A percentile compares a stretch with the other conserved stretches of the same genome.
These are phyloP conservation scores for Hypoxylon subgilvum DNA, from an alignment of 495 filamentous ascomycete species.

Conservation along the genomic window DNA sequence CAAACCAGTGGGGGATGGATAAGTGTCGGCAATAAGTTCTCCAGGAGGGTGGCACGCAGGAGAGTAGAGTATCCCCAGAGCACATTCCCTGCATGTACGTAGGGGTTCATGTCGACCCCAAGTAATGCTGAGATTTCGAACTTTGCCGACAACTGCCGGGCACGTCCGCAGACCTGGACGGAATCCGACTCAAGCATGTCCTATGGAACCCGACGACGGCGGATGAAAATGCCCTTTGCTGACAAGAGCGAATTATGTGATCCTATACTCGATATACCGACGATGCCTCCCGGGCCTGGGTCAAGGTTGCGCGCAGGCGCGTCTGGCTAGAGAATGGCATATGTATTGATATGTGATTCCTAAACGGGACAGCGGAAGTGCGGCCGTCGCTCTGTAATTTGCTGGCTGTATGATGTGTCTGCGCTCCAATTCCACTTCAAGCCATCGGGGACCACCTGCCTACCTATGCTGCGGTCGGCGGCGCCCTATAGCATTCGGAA, in stretches of 20 bases:
- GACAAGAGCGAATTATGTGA: background rate
- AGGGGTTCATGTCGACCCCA: conserved; percentile 16
- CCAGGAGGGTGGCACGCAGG: conserved; percentile 2
- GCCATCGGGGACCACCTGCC: conserved; percentile 23
- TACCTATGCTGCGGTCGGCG: conserved; percentile 27
- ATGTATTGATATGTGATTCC: conserved; percentile 15
- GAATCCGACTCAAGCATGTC: background rate
- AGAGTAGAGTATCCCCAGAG: conserved; percentile 22
- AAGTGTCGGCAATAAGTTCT: too few species aligned
- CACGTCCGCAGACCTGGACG: background rate
- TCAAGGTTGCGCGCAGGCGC: conserved; percentile 16
- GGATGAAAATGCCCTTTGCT: conserved; percentile 4
- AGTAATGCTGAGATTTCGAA: conserved; percentile 1
- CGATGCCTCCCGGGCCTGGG: conserved; percentile 6
- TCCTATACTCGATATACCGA: conserved; percentile 8
- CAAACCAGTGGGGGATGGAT: conserved; percentile 11
- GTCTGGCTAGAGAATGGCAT: too few species aligned
- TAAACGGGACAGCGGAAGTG: conserved; percentile 11
- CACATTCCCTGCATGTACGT: conserved; percentile 28
- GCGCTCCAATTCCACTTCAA: conserved; percentile 21
- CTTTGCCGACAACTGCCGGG: conserved; percentile 4
- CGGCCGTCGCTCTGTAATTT: conserved; percentile 21
- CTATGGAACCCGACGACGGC: conserved; percentile 12
- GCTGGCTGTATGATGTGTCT: conserved; percentile 18
- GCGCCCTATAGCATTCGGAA: conserved; percentile 19